Base-by-base conservation (phyloP, 2,329 filamentous ascomycete genomes). In the Ophiognomonia clavigignenti-juglandacearum region DNA sequence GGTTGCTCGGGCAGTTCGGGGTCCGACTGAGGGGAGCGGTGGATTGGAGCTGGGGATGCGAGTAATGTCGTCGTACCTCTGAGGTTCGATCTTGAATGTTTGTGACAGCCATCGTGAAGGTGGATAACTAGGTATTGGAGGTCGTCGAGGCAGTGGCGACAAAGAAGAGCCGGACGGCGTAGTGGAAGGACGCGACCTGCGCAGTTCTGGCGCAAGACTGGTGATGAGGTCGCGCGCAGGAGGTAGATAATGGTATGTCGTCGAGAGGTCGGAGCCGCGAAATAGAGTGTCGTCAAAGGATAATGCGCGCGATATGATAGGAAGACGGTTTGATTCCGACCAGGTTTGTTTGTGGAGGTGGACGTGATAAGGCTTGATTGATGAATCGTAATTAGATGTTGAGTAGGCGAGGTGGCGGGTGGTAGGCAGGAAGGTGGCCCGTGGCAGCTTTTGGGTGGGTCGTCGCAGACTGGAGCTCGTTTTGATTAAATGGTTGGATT, bases 31-130 rank as follows among this genome's bases (percentile, higher is more conserved):
- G 19, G 32, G n/a, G 5, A 19, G n/a, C n/a, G 13, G 8, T n/a
- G 29, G 29, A 31, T 31, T 31, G 22, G 20, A 22, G 20, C 32
- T 3, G 16, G 14, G 10, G 4, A 11, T 14, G 4, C 7, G 26
- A n/a, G n/a, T n/a, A n/a, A n/a, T n/a, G n/a, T n/a, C 8, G 13
- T 16, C 49, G 20, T 45, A 51, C 49, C 49, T 98, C 93, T 62
- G 83, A 79, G 48, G 93, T 98, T 62, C 93, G 88, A 73, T 98
- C 93, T 74, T 98, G 93, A 66, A 97, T 95, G 43, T 90, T 92
- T 51, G 76, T 65, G 62, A 82, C 75, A 48, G 80, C 79, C 81
- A 85, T 85, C 43, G 52, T 64, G 63, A 39, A 41, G 35, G 34
- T 26, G 22, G 31, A 36, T 16, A 45, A 39, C 18, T 13, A 22